Base-by-base conservation (phyloP, 129 eudicot species). In the Flaveria sonorensis region DNA sequence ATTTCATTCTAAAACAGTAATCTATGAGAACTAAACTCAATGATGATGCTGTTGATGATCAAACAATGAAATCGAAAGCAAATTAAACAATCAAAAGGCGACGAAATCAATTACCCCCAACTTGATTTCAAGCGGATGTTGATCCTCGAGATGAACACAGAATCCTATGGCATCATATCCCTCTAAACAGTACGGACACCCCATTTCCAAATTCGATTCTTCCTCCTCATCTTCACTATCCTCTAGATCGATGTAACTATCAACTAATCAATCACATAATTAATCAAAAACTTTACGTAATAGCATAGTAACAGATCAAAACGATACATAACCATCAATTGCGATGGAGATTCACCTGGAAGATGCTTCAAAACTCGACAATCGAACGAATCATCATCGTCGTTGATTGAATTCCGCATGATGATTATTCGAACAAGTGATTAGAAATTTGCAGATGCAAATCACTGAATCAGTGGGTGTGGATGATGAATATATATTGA, bases 111-210 rank as follows among this genome's bases (percentile, higher is more conserved):
- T 36, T 84, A 89, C 91, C 91, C 89, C 87, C 46, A 84, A 79
- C 70, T 84, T 84, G 40, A 83, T 86, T 75, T 86, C 87, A 73
- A 75, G 60, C 24, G 80, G 87, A 83, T 89, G 95, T 53, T 84
- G 89, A 70, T 80, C 86, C 79, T 86, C 89, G 57, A 89, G 86
- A 75, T 86, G 95, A 77, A 87, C 87, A 72, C 88, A 89, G 71
- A 86, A 83, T 1, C 89, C 95, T 28, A 89, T 73, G 16, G 87
- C 84, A 63, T 85, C 90, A 57, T 80, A 89, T 23, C 81, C 88
- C 69, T 89, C 91, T 0, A 42, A 26, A 75, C 95, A 89, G 75
- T 86, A 89, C 1, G 95, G 95, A 53, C 91, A 89, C 10, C 86
- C 89, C 72, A 89, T 74, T 74, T 87, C 95, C 78, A 76, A 76